phyloP scores from a whole-genome alignment of 495 filamentous ascomycete genomes.

The Astrothelium subdiscretum region DNA sequence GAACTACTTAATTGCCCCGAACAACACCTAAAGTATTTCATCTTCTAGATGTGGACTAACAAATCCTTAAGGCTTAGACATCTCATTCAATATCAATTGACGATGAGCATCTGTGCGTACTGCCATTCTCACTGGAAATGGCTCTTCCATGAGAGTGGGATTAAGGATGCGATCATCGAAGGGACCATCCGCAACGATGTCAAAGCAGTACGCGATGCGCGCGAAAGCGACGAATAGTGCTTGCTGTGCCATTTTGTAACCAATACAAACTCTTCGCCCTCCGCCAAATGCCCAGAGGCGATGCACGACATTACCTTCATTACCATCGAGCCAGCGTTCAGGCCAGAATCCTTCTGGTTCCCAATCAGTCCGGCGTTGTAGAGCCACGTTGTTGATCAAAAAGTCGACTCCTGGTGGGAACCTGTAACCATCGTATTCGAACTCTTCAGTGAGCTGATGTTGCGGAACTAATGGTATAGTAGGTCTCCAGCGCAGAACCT shows the following conservation, averaged over 20 bases:
- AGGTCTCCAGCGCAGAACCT: slow-evolving; percentile 29
- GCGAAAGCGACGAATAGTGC: slow-evolving; percentile 35
- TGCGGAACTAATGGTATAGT: slow-evolving; percentile 25
- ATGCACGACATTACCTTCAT: slow-evolving; percentile 25
- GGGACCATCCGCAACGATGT: slow-evolving; percentile 24
- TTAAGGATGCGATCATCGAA: not conserved
- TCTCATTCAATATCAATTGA: not conserved
- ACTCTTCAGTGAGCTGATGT: slow-evolving; percentile 30
- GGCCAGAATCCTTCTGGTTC: slow-evolving; percentile 31
- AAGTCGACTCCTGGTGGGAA: slow-evolving; percentile 37
- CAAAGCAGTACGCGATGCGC: slow-evolving; percentile 34
- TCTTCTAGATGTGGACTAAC: too few species aligned
- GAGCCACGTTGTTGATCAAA: slow-evolving; percentile 28
- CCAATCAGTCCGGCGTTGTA: slow-evolving; percentile 8
- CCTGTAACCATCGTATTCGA: slow-evolving; percentile 39
- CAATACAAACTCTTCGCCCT: slow-evolving; percentile 37
- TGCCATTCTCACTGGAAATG: not conserved
- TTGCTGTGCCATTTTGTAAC: slow-evolving; percentile 33
- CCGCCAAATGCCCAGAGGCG: slow-evolving; percentile 34
- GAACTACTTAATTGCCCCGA: too few species aligned
- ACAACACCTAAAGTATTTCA: too few species aligned
- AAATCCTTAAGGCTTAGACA: too few species aligned
- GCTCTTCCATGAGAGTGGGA: not conserved
- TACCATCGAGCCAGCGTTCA: slow-evolving; percentile 37
- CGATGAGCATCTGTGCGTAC: not conserved